A percentile compares a stretch with the other conserved stretches of the same genome.
These are phyloP conservation scores for Sclerotinia sclerotiorum DNA, from an alignment of 2,329 filamentous ascomycete genomes.

Conservation along the genomic window DNA sequence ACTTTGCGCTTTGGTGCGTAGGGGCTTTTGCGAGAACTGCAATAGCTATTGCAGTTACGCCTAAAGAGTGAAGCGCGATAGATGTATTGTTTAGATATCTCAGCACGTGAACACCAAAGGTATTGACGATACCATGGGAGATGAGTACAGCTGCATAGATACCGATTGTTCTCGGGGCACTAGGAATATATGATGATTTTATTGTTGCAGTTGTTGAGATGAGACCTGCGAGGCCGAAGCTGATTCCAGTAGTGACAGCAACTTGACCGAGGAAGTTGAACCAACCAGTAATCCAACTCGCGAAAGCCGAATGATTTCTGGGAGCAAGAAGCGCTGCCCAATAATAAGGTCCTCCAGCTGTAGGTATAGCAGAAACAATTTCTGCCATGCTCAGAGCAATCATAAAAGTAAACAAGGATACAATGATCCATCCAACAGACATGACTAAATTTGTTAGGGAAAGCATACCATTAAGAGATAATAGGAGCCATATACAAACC, in stretches of 20 bases:
- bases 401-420: slow-evolving; percentile 55
- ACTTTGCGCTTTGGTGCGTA: slow-evolving; percentile 53
- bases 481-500: slow-evolving; percentile 45
- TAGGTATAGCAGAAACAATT: slow-evolving; percentile 59
- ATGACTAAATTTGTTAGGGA: slow-evolving; percentile 46
- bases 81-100: slow-evolving; percentile 57
- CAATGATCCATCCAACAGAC: slow-evolving; percentile 56
- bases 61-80: slow-evolving; percentile 55
- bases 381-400: slow-evolving; percentile 58
- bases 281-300: slow-evolving; percentile 50
- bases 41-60: slow-evolving; percentile 53
- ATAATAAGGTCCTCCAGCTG: slow-evolving; percentile 59
- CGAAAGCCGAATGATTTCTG: slow-evolving; percentile 46
- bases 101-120: slow-evolving; percentile 56
- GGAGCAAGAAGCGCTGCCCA: slow-evolving; percentile 60
- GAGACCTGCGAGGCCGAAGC: slow-evolving; percentile 48
- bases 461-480: not conserved
- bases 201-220: slow-evolving; percentile 49
- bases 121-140: slow-evolving; percentile 56
- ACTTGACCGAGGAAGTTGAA: slow-evolving; percentile 52
- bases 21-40: slow-evolving; percentile 58
- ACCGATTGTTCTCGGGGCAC: slow-evolving; percentile 52
- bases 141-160: slow-evolving; percentile 58
- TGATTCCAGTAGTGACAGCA: slow-evolving; percentile 51
- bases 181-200: slow-evolving; percentile 46